Evolutionary conservation across 176 grass and related monocot genomes (phyloP), one percentile per base, ranked within the genome.

Genomic region (Oryza meridionalis): DNA sequence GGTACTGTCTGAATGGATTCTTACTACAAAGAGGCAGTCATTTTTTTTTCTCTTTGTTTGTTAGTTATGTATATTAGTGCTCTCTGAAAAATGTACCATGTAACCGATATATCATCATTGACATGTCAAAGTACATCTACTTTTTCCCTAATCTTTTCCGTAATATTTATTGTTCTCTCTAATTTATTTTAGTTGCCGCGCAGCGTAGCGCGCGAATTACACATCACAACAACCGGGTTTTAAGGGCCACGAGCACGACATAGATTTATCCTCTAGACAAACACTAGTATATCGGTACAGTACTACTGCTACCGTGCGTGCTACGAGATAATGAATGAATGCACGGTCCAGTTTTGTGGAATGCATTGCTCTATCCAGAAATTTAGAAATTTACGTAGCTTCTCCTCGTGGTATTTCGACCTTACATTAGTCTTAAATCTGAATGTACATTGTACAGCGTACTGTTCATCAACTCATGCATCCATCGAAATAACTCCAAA

Each of bases 321-420:
- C 38, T 62, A 62, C n/a, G 13, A 63, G 67, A 68, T 21, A 65
- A 76, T 43, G 42, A 43, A 22, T 72, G 84, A 45, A 85, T 27
- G 53, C 12, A 16, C 58, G 58, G 58, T 29, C 84, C 76, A 24
- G 29, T 19, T 55, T 11, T 24, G 32, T 33, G 13, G 43, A 11
- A 29, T 4, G n/a, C 37, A 19, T 2, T 51, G 22, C 43, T 37
- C 38, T 43, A 13, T 43, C 11, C 14, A 31, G 69, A 16, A 19
- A 50, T 4, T 2, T 78, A 26, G 35, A 77, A 15, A n/a, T 32
- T 59, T 85, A 26, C 27, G 74, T 17, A 42, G 47, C 25, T 16
- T 63, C 62, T 21, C 24, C 19, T 32, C 11, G 58, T 24, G 21
- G n/a, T 62, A 9, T 69, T 75, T 24, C 69, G 16, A 9, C 16